Evolutionary conservation across 2,329 filamentous ascomycete genomes (phyloP).

Genomic region (Zelopaecilomyces penicillatus): DNA sequence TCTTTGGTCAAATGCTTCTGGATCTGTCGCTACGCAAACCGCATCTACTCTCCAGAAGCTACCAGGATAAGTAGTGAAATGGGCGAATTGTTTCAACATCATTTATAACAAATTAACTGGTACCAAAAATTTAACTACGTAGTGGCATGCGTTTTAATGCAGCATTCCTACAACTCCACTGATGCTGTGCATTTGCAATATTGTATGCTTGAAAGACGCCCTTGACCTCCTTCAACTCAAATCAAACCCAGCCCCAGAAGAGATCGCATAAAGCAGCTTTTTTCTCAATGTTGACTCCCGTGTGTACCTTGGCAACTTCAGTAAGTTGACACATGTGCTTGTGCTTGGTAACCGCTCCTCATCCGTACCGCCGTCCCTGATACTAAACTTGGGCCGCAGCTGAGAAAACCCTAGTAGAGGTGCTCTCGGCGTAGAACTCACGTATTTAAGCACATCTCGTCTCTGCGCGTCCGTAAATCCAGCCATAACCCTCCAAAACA

Average conservation of each 20-base stretch:
- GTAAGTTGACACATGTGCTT: constrained; percentile 89
- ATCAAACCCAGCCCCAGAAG: constrained; percentile 88
- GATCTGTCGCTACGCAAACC: constrained; percentile 69
- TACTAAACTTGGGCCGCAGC: constrained; percentile 78
- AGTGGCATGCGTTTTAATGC: no score
- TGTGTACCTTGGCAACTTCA: constrained; percentile 82
- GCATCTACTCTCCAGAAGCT: constrained; percentile 46
- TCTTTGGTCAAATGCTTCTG: constrained; percentile 77
- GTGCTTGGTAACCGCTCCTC: constrained; percentile 78
- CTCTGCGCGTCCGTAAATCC: constrained; percentile 67
- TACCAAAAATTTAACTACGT: no score
- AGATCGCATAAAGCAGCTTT: constrained; percentile 84
- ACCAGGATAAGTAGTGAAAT: constrained; percentile 25
- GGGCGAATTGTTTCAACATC: constrained; percentile 1
- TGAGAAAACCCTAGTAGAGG: constrained; percentile 84
- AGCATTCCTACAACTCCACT: no score
- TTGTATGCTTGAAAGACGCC: neutral
- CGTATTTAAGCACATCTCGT: constrained; percentile 85
- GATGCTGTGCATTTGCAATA: no score
- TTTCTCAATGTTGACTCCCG: constrained; percentile 56
- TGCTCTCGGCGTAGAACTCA: constrained; percentile 85
- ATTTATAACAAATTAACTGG: neutral
- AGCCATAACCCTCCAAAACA: constrained; percentile 90
- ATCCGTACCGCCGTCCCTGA: constrained; percentile 59
- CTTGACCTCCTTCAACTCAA: constrained; percentile 40